Conservation (phyloP, 768 basidiomycete species). For the Calocera viscosa region DNA sequence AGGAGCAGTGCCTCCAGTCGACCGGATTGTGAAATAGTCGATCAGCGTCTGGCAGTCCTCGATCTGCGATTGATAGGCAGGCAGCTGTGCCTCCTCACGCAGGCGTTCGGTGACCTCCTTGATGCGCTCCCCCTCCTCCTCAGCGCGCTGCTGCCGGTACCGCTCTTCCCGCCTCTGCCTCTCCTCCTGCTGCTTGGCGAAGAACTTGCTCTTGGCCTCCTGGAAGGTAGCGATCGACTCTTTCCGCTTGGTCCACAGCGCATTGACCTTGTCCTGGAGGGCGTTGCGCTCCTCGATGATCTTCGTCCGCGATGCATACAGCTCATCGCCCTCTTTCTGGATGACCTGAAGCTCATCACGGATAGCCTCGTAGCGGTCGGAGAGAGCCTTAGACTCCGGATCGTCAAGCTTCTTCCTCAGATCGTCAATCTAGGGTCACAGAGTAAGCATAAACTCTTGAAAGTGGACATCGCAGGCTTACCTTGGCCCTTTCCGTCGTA, state of each 20-base stretch:
- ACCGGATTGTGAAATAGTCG: slow-evolving; percentile 66
- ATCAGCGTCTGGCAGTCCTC: slow-evolving; percentile 94
- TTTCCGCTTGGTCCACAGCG: slow-evolving; percentile 63
- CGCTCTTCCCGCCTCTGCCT: slow-evolving; percentile 57
- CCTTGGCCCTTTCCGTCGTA: slow-evolving; percentile 55
- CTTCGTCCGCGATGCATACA: slow-evolving; percentile 63
- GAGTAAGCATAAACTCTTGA: background rate
- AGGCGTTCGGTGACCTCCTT: slow-evolving; percentile 66
- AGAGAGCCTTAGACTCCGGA: slow-evolving; percentile 69
- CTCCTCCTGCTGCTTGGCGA: slow-evolving; percentile 77
- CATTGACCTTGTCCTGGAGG: slow-evolving; percentile 55
- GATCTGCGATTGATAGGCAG: slow-evolving; percentile 85
- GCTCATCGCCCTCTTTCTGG: slow-evolving; percentile 76
- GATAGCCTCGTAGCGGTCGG: slow-evolving; percentile 69
- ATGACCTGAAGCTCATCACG: slow-evolving; percentile 74
- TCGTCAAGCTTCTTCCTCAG: slow-evolving; percentile 78
- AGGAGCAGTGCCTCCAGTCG: slow-evolving; percentile 26
- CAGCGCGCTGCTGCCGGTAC: slow-evolving; percentile 58
- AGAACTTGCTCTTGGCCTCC: slow-evolving; percentile 73
- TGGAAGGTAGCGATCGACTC: slow-evolving; percentile 58
- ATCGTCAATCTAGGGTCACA: slow-evolving; percentile 41
- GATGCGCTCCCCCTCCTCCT: slow-evolving; percentile 66
- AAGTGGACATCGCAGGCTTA: background rate
- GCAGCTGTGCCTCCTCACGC: slow-evolving; percentile 78
- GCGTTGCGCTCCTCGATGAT: slow-evolving; percentile 78